phyloP scores from a whole-genome alignment of 495 filamentous ascomycete species.

The Penicillium pancosmium region DNA sequence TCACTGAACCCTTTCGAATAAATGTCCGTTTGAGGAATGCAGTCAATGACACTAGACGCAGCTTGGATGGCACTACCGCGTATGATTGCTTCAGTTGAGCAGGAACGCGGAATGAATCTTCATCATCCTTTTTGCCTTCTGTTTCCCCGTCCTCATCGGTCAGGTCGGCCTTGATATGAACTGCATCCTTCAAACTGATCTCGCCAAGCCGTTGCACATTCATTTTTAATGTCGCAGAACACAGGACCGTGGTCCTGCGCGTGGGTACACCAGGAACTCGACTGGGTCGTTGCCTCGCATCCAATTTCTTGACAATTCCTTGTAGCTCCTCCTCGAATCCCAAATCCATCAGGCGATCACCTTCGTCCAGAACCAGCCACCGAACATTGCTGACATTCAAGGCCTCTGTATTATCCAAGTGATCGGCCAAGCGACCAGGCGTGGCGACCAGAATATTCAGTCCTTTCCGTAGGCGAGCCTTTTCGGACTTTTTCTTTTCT shows the following conservation, averaged over 20 bases:
- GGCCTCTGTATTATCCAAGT: conserved; percentile 86
- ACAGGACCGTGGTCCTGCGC: conserved; percentile 83
- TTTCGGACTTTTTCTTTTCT: conserved; percentile 97
- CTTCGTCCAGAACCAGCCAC: conserved; percentile 94
- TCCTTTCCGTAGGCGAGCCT: conserved; percentile 87
- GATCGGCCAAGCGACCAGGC: conserved; percentile 85
- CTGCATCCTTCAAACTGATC: conserved; percentile 90
- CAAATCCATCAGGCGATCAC: conserved; percentile 94
- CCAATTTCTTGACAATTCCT: conserved; percentile 77
- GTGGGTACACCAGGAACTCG: conserved; percentile 64
- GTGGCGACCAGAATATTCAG: conserved; percentile 95
- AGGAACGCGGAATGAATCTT: conserved; percentile 72
- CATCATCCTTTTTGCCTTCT: conserved; percentile 47
- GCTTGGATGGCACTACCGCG: conserved; percentile 81
- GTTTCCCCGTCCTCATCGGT: conserved; percentile 42
- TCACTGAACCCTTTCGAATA: conserved; percentile 79
- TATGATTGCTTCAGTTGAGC: conserved; percentile 92
- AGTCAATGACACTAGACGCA: conserved; percentile 83
- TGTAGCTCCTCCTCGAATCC: conserved; percentile 90
- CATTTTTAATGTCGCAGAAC: conserved; percentile 96
- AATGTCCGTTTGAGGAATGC: conserved; percentile 85
- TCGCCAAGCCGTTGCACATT: conserved; percentile 89
- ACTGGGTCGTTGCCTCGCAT: conserved; percentile 47
- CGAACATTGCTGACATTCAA: conserved; percentile 85
- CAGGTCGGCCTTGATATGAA: conserved; percentile 76